Evolutionary conservation across 805 yeast species (phyloP), one percentile per base, ranked within the genome.

Genomic region (Lachancea meyersii): DNA sequence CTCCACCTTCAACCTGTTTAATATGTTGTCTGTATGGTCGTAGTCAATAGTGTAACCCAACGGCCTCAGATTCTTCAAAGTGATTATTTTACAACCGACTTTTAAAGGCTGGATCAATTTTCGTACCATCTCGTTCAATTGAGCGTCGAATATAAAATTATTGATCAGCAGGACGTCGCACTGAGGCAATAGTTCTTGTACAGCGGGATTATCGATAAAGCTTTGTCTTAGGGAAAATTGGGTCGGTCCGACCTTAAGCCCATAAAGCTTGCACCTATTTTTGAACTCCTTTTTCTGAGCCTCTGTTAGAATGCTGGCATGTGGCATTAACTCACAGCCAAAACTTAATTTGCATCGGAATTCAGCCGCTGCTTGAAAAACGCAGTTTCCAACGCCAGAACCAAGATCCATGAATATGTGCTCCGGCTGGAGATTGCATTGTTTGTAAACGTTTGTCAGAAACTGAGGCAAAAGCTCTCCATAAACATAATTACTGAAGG

Each of bases 351-450:
- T 71, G 47, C 88, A 83, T 2, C 96, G 95, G 58, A 76, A 79
- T 54, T 88, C 95, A 27, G 89, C 61, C 0, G 96, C 87, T 0
- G 96, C 94, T 60, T 88, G 96, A 32, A 88, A 72, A 0, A 84
- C 82, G 45, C 96, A 86, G 57, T 89, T 89, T 0, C 96, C 97
- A 13, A 89, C 96, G 13, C 97, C 97, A 0, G 95, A 86, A 0
- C 97, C 97, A 19, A 89, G 68, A 63, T 89, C 97, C 48, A 89
- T 78, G 54, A 87, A 88, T n/a, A 69, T 74, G 34, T 76, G 73
- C 1, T 61, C 63, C 1, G 76, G 69, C 28, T 67, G 61, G 38
- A 88, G 64, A 1, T 71, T 72, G 38, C 87, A 81, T 51, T 78
- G 70, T 5, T 67, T 58, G 54, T 81, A 83, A 3, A 85, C 82